These are phyloP conservation scores for Colletotrichum tropicicola DNA, from an alignment of 2,329 filamentous ascomycete species.

Conservation along the genomic window DNA sequence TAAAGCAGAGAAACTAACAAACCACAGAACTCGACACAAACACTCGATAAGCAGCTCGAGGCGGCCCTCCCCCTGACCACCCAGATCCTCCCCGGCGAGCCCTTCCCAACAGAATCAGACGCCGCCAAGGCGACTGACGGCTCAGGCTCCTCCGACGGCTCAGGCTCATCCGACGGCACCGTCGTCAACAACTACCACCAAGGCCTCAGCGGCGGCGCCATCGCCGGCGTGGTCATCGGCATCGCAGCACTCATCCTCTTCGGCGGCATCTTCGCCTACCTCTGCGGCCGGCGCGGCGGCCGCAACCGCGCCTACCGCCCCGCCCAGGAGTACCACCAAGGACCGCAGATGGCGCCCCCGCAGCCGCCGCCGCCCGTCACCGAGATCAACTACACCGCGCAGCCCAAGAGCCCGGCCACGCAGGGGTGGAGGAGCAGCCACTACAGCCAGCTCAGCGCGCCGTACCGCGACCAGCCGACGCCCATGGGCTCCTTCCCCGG, in stretches of 20 bases:
- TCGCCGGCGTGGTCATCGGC: slow-evolving; percentile 68
- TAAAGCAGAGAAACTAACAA: slow-evolving; percentile 19
- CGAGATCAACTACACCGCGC: slow-evolving; percentile 11
- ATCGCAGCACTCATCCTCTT: slow-evolving; percentile 52
- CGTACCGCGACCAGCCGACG: slow-evolving; percentile 32
- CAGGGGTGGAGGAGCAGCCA: slow-evolving; percentile 35
- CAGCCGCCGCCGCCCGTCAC: slow-evolving; percentile 1
- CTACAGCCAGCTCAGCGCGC: slow-evolving; percentile 32
- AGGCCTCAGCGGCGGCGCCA: slow-evolving; percentile 53
- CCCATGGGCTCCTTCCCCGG: slow-evolving; percentile 10
- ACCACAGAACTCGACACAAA: slow-evolving; percentile 53
- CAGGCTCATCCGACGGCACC: slow-evolving; percentile 2
- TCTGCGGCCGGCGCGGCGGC: slow-evolving; percentile 53
- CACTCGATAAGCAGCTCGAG: slow-evolving; percentile 55
- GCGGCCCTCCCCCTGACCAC: slow-evolving; percentile 57
- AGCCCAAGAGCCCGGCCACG: slow-evolving; percentile 40
- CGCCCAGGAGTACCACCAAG: slow-evolving; percentile 23
- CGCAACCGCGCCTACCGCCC: slow-evolving; percentile 45
- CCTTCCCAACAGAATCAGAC: slow-evolving; percentile 58
- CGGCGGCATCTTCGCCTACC: slow-evolving; percentile 55
- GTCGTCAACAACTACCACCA: slow-evolving; percentile 18
- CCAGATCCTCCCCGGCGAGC: slow-evolving; percentile 65
- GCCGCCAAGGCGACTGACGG: slow-evolving; percentile 24
- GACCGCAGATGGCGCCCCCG: neutral
- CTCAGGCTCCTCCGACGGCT: neutral